Conservation (phyloP, 1,284 basidiomycete genomes). For the Puccinia polysora region DNA sequence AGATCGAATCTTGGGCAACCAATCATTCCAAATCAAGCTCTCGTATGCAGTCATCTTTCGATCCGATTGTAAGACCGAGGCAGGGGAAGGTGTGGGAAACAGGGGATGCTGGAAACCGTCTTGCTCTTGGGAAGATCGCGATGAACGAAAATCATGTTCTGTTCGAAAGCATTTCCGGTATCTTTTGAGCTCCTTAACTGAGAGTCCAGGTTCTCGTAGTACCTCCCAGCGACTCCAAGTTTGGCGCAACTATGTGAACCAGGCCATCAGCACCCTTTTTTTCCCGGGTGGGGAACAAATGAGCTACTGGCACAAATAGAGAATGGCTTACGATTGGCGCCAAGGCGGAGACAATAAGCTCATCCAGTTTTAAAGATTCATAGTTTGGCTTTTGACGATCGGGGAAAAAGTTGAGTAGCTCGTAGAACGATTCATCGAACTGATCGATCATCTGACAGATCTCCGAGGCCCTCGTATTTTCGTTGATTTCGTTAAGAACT, state of each 20-base stretch:
- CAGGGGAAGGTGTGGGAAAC: constrained; percentile 5
- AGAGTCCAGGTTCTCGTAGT: constrained; percentile 63
- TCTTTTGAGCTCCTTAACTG: constrained; percentile 60
- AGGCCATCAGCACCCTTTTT: too few relatives aligned
- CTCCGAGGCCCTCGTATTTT: constrained; percentile 21
- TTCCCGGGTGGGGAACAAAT: too few relatives aligned
- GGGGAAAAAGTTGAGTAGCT: constrained; percentile 73
- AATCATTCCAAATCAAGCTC: constrained; percentile 84
- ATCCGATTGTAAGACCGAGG: constrained; percentile 23
- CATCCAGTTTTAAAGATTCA: constrained; percentile 61
- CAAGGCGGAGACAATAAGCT: constrained; percentile 84
- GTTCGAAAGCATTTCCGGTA: constrained; percentile 69
- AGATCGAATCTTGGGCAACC: constrained; percentile 89
- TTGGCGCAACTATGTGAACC: constrained; percentile 58
- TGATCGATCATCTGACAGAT: constrained; percentile 66
- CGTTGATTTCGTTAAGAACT: constrained; percentile 26
- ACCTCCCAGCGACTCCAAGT: constrained; percentile 69
- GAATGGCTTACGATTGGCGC: constrained; percentile 63
- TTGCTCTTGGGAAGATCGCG: constrained; percentile 42
- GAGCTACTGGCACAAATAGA: constrained; percentile 47
- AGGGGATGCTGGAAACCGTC: constrained; percentile 17
- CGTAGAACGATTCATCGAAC: constrained; percentile 66
- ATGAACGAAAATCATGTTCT: constrained; percentile 1
- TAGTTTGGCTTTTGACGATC: constrained; percentile 57
- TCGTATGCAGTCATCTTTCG: constrained; percentile 86